phyloP scores from a whole-genome alignment of 306 rosid genomes.

The Argentina anserina region DNA sequence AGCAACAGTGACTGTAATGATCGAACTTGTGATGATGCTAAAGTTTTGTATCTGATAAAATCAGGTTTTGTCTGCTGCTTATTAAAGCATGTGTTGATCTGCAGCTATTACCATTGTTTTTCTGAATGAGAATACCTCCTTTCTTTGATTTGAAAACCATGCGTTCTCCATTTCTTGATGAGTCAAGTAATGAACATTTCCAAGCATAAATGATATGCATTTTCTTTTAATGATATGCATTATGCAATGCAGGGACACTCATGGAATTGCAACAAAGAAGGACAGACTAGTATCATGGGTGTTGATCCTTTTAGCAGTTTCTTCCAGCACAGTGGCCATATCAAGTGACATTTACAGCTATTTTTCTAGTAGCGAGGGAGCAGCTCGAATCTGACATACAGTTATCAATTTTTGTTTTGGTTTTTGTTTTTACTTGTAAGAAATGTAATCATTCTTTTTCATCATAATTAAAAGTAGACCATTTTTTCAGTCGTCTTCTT shows the following conservation, averaged over 20 bases:
- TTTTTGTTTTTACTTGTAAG: background rate
- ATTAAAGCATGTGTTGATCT: background rate
- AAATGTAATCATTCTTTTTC: background rate
- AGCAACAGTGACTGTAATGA: background rate
- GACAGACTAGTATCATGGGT: conserved; percentile 51
- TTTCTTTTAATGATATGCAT: background rate
- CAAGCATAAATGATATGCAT: background rate
- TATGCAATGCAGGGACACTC: conserved; percentile 45
- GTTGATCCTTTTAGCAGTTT: conserved; percentile 56
- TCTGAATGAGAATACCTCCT: background rate
- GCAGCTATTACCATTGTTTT: background rate
- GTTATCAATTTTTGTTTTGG: background rate
- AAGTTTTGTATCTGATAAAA: background rate
- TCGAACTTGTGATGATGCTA: background rate
- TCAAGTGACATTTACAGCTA: conserved; percentile 53
- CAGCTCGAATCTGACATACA: conserved; percentile 26
- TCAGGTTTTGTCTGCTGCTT: background rate
- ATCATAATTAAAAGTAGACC: no score
- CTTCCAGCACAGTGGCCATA: conserved; percentile 58
- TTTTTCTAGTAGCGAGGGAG: conserved; percentile 23
- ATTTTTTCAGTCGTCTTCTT: no score
- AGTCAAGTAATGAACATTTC: background rate
- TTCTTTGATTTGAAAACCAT: background rate
- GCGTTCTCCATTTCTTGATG: background rate
- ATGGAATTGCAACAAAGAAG: conserved; percentile 56